phyloP scores from a whole-genome alignment of 2,329 filamentous ascomycete genomes.

The Cladorrhinum sp. region DNA sequence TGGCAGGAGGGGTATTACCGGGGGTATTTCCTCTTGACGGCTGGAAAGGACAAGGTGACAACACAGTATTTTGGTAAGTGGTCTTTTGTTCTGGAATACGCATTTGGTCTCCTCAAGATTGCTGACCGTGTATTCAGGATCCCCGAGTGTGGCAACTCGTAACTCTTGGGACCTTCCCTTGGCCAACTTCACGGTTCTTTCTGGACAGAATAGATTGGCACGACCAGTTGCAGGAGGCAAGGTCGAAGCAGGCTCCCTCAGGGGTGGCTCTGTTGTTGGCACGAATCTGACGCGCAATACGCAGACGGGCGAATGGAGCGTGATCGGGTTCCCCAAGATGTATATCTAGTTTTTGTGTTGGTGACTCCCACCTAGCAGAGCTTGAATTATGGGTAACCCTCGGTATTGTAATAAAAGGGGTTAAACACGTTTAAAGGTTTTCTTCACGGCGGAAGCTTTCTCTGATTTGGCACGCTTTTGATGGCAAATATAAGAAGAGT shows the following conservation, averaged over 20 bases:
- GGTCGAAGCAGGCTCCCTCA: slow-evolving; percentile 55
- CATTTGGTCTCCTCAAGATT: background rate
- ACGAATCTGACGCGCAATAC: slow-evolving; percentile 51
- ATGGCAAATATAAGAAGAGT: too few relatives aligned
- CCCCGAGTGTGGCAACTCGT: slow-evolving; percentile 56
- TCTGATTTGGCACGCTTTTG: too few relatives aligned
- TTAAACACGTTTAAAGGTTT: too few relatives aligned
- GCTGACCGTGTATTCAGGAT: slow-evolving; percentile 25
- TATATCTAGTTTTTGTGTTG: too few relatives aligned
- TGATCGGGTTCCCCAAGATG: slow-evolving; percentile 20
- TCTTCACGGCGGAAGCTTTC: too few relatives aligned
- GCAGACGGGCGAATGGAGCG: slow-evolving; percentile 16
- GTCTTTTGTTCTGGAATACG: background rate
- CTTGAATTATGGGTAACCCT: too few relatives aligned
- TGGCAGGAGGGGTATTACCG: slow-evolving; percentile 74
- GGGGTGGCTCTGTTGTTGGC: slow-evolving; percentile 41
- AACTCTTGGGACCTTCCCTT: slow-evolving; percentile 65
- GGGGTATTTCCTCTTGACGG: slow-evolving; percentile 66
- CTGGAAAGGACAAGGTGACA: slow-evolving; percentile 53
- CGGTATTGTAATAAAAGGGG: too few relatives aligned
- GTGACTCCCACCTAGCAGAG: too few relatives aligned
- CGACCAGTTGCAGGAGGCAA: slow-evolving; percentile 42
- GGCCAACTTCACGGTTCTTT: slow-evolving; percentile 67
- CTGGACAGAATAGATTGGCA: slow-evolving; percentile 56
- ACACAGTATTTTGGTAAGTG: slow-evolving; percentile 60